These are phyloP conservation scores for Tephrocybe rancida DNA, from an alignment of 768 basidiomycete genomes.

Conservation along the genomic window DNA sequence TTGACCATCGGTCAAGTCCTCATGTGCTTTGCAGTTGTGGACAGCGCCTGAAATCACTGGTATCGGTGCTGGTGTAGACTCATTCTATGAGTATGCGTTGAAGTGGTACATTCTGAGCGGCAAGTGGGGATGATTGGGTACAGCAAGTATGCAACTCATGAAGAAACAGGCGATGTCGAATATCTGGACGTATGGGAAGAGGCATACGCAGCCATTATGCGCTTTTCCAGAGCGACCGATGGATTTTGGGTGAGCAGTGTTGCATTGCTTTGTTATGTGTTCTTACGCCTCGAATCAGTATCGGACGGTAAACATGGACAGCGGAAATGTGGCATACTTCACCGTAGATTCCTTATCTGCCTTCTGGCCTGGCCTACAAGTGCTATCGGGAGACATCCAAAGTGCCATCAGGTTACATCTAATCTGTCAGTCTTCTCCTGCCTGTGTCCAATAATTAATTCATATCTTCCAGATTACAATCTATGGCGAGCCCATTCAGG, in stretches of 20 bases:
- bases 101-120: constrained; percentile 92
- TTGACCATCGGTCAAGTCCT: not conserved
- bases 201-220: constrained; percentile 83
- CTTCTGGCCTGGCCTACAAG: constrained; percentile 97
- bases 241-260: constrained; percentile 77
- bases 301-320: constrained; percentile 80
- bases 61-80: constrained; percentile 95
- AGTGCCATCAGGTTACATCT: constrained; percentile 93
- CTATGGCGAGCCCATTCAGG: constrained; percentile 88
- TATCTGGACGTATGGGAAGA: constrained; percentile 88
- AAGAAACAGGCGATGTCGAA: constrained; percentile 63
- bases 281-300: constrained; percentile 53
- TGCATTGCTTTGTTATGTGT: not conserved
- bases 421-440: constrained; percentile 57
- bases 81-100: constrained; percentile 92
- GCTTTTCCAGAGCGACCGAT: constrained; percentile 77
- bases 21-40: constrained; percentile 57
- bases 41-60: constrained; percentile 72
- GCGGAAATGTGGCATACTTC: constrained; percentile 70
- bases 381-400: constrained; percentile 81
- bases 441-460: not conserved
- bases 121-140: constrained; percentile 24
- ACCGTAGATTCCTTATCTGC: constrained; percentile 96
- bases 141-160: not conserved
- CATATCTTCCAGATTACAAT: constrained; percentile 72